Base-by-base conservation (phyloP, 2,329 filamentous ascomycete species). In the Ophiosphaerella narmari region DNA sequence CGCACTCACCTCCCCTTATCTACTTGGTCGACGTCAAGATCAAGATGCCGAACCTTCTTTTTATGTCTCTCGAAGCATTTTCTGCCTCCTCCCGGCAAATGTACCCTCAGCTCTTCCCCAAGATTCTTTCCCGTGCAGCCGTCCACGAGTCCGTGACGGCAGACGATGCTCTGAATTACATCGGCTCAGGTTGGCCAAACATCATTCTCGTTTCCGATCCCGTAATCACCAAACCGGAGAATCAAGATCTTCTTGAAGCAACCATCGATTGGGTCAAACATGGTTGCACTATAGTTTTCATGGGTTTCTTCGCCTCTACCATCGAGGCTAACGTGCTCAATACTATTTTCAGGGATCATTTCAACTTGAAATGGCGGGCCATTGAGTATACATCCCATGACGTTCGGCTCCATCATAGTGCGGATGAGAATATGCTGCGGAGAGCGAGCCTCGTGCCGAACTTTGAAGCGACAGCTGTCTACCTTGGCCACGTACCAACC, bases 1-100 rank as follows among this genome's bases (percentile, higher is more conserved):
- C 18, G 18, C 18, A 21, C 34, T 38, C 18, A 8, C 14, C 14
- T 16, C 7, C 11, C 36, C 14, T 12, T 18, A 8, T 16, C 21
- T 38, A 16, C 21, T 18, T 23, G 11, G 26, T 29, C 26, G 23
- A 13, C 29, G 18, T 12, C n/a, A 23, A 12, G 7, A 33, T 14
- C 32, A 55, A 11, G 16, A 66, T 67, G 59, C 61, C 59, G 12
- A 64, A 61, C 43, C 54, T 65, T 5, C 59, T 67, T 12, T 45
- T 62, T 5, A 48, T 67, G 9, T 65, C 59, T 4, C 54, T 66
- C 13, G 57, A 65, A 43, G 61, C 59, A 11, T 65, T 62, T 45
- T 59, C 59, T 33, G 62, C 64, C 38, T 65, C 59, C 9, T 57
- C 59, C 6, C 54, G 62, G 2, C 57, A 65, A 45, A 54, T 63